phyloP scores from a whole-genome alignment of 2,329 filamentous ascomycete genomes.

The Colletotrichum coccodes region DNA sequence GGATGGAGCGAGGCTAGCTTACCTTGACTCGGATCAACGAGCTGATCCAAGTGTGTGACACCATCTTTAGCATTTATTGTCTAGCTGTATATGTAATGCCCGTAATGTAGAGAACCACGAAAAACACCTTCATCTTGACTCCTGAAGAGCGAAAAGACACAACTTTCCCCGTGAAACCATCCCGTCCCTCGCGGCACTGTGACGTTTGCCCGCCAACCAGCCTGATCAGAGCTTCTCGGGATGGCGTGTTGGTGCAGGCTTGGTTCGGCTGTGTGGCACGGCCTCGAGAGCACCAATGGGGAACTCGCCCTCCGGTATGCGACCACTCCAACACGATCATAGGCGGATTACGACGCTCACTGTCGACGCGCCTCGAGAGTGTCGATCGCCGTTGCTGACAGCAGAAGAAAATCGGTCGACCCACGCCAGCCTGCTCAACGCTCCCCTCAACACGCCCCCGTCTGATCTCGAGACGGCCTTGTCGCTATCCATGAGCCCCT shows the following conservation, averaged over 20 bases:
- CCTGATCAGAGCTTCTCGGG: background rate
- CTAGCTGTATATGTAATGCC: slow-evolving; percentile 14
- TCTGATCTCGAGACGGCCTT: too few relatives aligned
- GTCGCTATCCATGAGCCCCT: too few relatives aligned
- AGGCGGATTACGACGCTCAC: background rate
- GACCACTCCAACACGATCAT: background rate
- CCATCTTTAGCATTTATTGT: background rate
- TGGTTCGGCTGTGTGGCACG: background rate
- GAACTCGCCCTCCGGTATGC: background rate
- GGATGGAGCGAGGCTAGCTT: background rate
- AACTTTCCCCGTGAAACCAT: background rate
- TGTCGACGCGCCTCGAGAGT: too few relatives aligned
- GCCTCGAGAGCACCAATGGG: background rate
- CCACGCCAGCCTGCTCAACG: too few relatives aligned
- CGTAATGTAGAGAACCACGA: background rate
- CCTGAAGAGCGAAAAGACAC: too few relatives aligned
- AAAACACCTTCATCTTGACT: background rate
- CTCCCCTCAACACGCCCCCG: too few relatives aligned
- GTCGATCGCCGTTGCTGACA: too few relatives aligned
- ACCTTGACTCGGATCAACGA: background rate
- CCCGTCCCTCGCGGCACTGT: background rate
- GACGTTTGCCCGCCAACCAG: background rate
- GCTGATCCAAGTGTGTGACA: background rate
- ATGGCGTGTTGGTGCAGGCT: background rate
- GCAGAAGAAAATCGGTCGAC: too few relatives aligned